Base-by-base conservation (phyloP, 208 protist genomes). In the Leishmania mexicana region DNA sequence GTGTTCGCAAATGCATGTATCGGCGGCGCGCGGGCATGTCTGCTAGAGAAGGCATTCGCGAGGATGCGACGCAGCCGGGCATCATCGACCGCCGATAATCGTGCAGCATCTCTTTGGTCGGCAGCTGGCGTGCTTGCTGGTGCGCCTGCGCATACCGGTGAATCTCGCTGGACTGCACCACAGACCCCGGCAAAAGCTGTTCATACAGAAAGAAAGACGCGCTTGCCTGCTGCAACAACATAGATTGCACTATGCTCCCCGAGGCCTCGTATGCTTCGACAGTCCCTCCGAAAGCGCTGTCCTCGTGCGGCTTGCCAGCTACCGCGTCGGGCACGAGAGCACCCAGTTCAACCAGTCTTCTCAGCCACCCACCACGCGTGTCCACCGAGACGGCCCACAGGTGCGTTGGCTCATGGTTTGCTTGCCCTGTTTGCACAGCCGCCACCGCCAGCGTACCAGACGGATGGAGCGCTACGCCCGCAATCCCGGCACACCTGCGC, bases 391-490 rank as follows among this genome's bases (percentile, higher is more conserved):
- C 70, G 0, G 89, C 87, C 60, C 88, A 80, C n/a, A 97, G 78
- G 31, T 90, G 88, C 76, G 91, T 49, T 7, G 88, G 71, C 35
- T 88, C 85, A 57, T 79, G 81, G 13, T 53, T 38, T 8, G 80
- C 49, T n/a, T 80, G 70, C 7, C 89, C 91, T 38, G 82, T 84
- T 21, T 87, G 87, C 62, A 95, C 49, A 31, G 80, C 82, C 38
- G 93, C 7, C 71, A 95, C 74, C 10, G 88, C 87, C 54, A 97
- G 64, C 3, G 80, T 81, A 70, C 79, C 85, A 8, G 90, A 91
- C 6, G 92, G 88, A 78, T 97, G 94, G 53, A 95, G 54, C 5
- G 94, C 84, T 38, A 95, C 78, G 45, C 91, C 91, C 40, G 75
- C 64, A 1, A 97, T 67, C 13, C 68, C 90, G 0, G 85, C 78